Base-by-base conservation (phyloP, 108 stramenopile genomes). In the Cyclotella cryptica region DNA sequence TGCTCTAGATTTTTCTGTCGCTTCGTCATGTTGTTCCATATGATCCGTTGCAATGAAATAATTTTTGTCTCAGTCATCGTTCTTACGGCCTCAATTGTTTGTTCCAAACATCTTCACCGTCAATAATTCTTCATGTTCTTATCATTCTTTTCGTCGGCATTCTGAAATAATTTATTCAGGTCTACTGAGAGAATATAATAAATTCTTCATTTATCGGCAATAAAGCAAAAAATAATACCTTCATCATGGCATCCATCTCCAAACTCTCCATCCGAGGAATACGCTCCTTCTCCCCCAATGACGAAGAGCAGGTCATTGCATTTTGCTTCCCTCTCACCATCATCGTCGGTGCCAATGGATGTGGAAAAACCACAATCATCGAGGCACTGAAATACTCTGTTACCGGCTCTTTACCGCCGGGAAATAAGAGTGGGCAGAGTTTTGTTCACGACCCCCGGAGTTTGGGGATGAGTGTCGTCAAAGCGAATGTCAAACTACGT, bases 291-390 rank as follows among this genome's bases (percentile, higher is more conserved):
- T 89, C 88, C 42, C 99, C 98, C 28, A 97, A 98, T 40, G 92
- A 95, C 60, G 97, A 96, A 42, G 97, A 99, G 72, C 96, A 97
- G 75, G 90, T 90, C 14, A 94, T 99, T 70, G 93, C 92, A 69
- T 99, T 99, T 78, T 93, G 93, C 75, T 93, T 93, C 72, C 99
- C 99, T 17, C 88, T 98, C 30, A 99, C 99, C 30, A 98, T 99
- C 86, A 99, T 99, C 74, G 97, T 98, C 7, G 99, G 98, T 5
- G 88, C 86, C 27, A 93, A 96, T 79, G 95, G 89, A 42, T 90
- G 89, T 72, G 94, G 95, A 19, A 98, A 97, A 88, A 99, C 99
- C 6, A 99, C 99, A 40, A 96, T 99, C 61, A 98, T 99, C 69
- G 99, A 99, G 87, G 93, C 94, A 62, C 93, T 99, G 60, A 99